Base-by-base conservation (phyloP, 305 asterid species). In the Solanum hybrid region DNA sequence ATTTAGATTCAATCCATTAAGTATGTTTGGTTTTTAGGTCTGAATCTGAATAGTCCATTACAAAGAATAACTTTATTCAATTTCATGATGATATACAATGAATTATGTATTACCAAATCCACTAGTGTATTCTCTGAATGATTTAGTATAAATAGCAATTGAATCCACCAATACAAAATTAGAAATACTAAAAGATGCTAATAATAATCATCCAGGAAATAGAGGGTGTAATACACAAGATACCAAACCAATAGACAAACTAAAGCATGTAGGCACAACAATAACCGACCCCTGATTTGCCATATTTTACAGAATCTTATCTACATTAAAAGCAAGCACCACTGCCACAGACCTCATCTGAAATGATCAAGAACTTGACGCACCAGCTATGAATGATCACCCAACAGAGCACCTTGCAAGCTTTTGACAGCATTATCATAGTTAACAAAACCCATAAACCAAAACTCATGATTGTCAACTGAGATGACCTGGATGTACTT, bases 371-470 rank as follows among this genome's bases (percentile, higher is more conserved):
- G 24, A 42, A 73, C 20, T 83, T 69, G 64, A 20, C 78, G n/a
- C 67, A 26, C 42, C 69, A 73, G 28, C 61, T 87, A 91, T 81
- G 51, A 84, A 67, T 87, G 93, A 92, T 88, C 94, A 76, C 92
- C 91, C 90, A 90, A 93, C 93, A 95, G 26, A 33, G 95, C 93
- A 89, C 93, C 97, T 87, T 90, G 95, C n/a, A 98, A 92, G 91
- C 86, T 89, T 89, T 96, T 97, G 37, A 97, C 99, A 8, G 99
- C 99, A 89, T 95, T 93, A 4, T 97, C 98, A 42, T 98, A 98
- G 94, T 94, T 79, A 85, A 98, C 92, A 35, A 97, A 97, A 89
- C 99, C 99, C 99, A 97, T 95, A 94, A 95, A 96, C 99, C 99
- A 98, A 94, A 97, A 98, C 89, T 98, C 99, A n/a, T 98, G 99